Conservation (phyloP, 2,329 filamentous ascomycete genomes). For the Neophaeococcomyces mojaviensis region DNA sequence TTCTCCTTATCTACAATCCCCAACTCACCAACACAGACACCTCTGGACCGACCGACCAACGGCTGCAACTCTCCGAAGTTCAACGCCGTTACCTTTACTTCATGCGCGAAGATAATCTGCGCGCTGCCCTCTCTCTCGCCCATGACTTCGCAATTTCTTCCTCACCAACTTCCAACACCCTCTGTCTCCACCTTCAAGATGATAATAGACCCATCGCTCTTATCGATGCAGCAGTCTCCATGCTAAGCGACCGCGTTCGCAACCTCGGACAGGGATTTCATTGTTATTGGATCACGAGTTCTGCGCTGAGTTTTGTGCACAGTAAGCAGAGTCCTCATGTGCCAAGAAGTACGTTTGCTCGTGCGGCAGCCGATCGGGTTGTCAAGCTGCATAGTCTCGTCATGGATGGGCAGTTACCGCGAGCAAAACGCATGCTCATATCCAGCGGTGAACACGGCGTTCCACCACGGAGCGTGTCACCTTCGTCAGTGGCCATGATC, state of each 20-base stretch:
- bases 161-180: background rate
- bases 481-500: background rate
- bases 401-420: slow-evolving; percentile 4
- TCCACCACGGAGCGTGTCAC: background rate
- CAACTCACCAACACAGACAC: slow-evolving; percentile 12
- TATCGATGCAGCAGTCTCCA: slow-evolving; percentile 24
- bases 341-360: slow-evolving; percentile 15
- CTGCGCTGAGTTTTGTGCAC: slow-evolving; percentile 27
- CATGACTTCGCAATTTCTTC: slow-evolving; percentile 9
- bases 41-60: slow-evolving; percentile 12
- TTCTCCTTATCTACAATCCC: slow-evolving; percentile 16
- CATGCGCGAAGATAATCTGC: slow-evolving; percentile 14
- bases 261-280: slow-evolving; percentile 30
- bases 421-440: slow-evolving; percentile 5
- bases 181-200: background rate
- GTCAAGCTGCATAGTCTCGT: slow-evolving; percentile 2
- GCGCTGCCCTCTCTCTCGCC: slow-evolving; percentile 13
- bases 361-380: slow-evolving; percentile 23
- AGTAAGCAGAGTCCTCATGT: slow-evolving; percentile 22
- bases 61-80: slow-evolving; percentile 1
- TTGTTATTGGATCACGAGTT: slow-evolving; percentile 29
- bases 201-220: slow-evolving; percentile 6
- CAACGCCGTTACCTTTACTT: slow-evolving; percentile 1
- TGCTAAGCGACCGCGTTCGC: slow-evolving; percentile 30
- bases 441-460: background rate